A percentile compares a stretch with the other conserved stretches of the same genome.
phyloP scores from a whole-genome alignment of 805 yeast genomes.

The Sungouiozyma ichnusensis region DNA sequence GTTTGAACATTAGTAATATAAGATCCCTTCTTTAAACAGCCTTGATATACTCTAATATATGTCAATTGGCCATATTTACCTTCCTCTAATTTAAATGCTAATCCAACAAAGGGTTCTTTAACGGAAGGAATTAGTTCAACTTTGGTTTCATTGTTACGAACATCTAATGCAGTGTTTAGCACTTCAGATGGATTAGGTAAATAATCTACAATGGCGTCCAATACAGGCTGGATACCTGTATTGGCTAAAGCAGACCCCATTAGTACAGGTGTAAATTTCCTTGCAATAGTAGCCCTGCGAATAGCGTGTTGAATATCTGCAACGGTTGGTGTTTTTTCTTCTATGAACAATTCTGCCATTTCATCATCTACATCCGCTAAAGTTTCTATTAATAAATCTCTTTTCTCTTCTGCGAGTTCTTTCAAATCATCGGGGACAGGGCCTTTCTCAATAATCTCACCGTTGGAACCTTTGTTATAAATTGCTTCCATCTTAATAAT shows the following conservation, averaged over 20 bases:
- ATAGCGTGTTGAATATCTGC: conserved; percentile 83
- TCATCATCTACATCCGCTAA: conserved; percentile 98
- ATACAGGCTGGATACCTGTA: conserved; percentile 88
- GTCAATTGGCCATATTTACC: conserved; percentile 97
- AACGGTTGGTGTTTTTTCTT: conserved; percentile 77
- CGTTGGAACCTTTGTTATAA: conserved; percentile 83
- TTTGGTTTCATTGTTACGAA: conserved; percentile 51
- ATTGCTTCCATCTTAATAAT: conserved; percentile 79
- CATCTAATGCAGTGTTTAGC: conserved; percentile 79
- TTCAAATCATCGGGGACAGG: conserved; percentile 71
- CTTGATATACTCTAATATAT: conserved; percentile 94
- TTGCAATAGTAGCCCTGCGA: conserved; percentile 88
- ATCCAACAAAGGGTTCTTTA: conserved; percentile 77
- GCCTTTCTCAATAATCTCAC: conserved; percentile 61
- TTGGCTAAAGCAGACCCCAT: conserved; percentile 99
- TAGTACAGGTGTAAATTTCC: conserved; percentile 96
- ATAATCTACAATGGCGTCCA: conserved; percentile 92
- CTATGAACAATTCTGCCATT: conserved; percentile 85
- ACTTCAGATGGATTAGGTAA: conserved; percentile 94
- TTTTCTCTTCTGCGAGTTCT: conserved; percentile 82
- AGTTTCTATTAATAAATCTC: conserved; percentile 77
- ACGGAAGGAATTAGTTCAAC: conserved; percentile 67
- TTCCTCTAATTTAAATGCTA: conserved; percentile 98
- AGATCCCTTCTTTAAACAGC: conserved; percentile 81
- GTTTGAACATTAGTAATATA: conserved; percentile 82